Evolutionary conservation across 495 filamentous ascomycete genomes (phyloP).

Genomic region (Aspergillus panamensis): DNA sequence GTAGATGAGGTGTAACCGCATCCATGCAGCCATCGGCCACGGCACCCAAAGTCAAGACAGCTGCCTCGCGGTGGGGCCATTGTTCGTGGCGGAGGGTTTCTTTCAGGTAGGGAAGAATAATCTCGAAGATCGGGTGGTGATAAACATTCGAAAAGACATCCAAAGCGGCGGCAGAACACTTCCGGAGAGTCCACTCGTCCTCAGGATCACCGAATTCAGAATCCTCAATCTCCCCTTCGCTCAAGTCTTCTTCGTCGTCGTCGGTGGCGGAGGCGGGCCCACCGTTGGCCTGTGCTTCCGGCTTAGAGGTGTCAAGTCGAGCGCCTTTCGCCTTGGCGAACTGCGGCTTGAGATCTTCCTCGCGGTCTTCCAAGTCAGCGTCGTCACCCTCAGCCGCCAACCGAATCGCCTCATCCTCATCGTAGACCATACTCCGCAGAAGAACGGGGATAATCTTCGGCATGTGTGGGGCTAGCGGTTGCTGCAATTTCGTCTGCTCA

Average conservation of each 20-base stretch:
- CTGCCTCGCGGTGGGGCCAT: slow-evolving; percentile 92
- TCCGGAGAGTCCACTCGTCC: slow-evolving; percentile 92
- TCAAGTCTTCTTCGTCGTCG: slow-evolving; percentile 63
- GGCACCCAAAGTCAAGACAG: slow-evolving; percentile 90
- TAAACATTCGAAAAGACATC: slow-evolving; percentile 93
- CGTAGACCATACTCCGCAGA: slow-evolving; percentile 93
- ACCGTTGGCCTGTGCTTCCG: slow-evolving; percentile 49
- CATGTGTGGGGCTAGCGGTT: slow-evolving; percentile 70
- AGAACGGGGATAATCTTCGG: slow-evolving; percentile 85
- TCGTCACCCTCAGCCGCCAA: slow-evolving; percentile 82
- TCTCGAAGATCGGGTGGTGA: slow-evolving; percentile 79
- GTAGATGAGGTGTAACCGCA: slow-evolving; percentile 84
- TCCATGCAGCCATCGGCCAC: slow-evolving; percentile 94
- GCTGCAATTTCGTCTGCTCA: slow-evolving; percentile 75
- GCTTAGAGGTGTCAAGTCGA: slow-evolving; percentile 45
- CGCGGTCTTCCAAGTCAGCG: slow-evolving; percentile 86
- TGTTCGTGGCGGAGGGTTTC: slow-evolving; percentile 83
- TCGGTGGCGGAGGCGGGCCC: slow-evolving; percentile 41
- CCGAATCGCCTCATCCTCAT: slow-evolving; percentile 84
- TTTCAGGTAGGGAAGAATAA: slow-evolving; percentile 87
- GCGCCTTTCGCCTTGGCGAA: slow-evolving; percentile 76
- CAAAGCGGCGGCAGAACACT: slow-evolving; percentile 94
- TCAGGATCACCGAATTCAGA: slow-evolving; percentile 74
- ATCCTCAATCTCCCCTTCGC: slow-evolving; percentile 86
- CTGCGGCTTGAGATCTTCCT: slow-evolving; percentile 86